Evolutionary conservation across 140 eudicot genomes (phyloP), one percentile per base, ranked within the genome.

Genomic region (Cichorium intybus): DNA sequence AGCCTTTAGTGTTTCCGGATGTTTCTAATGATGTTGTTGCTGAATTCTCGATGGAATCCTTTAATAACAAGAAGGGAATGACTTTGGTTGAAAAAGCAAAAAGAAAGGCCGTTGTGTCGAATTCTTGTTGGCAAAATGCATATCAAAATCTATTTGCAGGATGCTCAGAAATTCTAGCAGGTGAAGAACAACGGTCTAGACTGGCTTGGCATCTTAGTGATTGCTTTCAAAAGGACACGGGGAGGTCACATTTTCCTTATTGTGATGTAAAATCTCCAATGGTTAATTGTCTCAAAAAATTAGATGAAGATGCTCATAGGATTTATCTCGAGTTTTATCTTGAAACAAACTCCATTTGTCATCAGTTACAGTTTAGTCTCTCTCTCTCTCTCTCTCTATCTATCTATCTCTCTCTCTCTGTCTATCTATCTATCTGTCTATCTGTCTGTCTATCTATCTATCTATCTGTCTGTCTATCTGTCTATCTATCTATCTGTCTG

Each of bases 181-280:
- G 24, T n/a, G 87, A 88, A 56, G 96, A 88, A 53, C 71, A 64
- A 52, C 81, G 85, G 53, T 71, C 85, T 3, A 72, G 96, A 46
- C 61, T 92, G 35, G 96, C 98, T 26, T 92, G 98, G 95, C 72
- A 82, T 79, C 92, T 92, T 5, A 85, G 76, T 61, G 95, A 82
- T 71, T 92, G 98, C 62, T 92, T 92, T 65, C 92, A 85, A 48
- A 78, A 70, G 62, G 91, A 82, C 56, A 73, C 86, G 1, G 96
- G 92, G 14, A 80, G 98, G 52, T 72, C 80, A 1, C 67, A 76
- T 17, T 85, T 92, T 53, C 95, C 98, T 21, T 41, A 24, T 17
- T 92, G 98, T 66, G 87, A 78, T 39, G 63, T 48, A 1, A 88
- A 87, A 69, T 45, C 70, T 26, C 20, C 60, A 10, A 85, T 92